Evolutionary conservation across 345 rosid genomes (phyloP), one percentile per base, ranked within the genome.

Genomic region (Gossypium turneri): DNA sequence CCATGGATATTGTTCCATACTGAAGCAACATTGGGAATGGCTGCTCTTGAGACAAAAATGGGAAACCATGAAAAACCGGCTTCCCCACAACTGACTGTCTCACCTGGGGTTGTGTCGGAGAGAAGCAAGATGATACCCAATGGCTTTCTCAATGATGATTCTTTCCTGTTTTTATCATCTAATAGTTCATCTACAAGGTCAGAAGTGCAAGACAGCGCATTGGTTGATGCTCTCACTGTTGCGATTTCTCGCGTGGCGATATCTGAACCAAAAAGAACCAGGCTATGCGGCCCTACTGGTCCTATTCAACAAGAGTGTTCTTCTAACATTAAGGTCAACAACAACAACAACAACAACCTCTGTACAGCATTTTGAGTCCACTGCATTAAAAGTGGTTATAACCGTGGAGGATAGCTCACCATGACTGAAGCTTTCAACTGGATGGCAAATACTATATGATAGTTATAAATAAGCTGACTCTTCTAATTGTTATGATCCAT

Each of bases 351-450:
- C 75, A 58, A 44, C 75, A 16, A 44, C 50, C 75, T 72, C 44
- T 72, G 75, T 72, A 72, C 65, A 58, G 75, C 75, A 72, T 72
- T 72, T 71, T 71, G 64, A 71, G 47, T 8, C 74, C 61, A 9
- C 65, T 43, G 51, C 29, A 68, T 15, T 51, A 27, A 25, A 68
- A 50, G 43, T 68, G 72, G 57, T 68, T 24, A 24, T 9, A 48
- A 48, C 15, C 72, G 15, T 48, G 58, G 52, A 68, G 72, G 24
- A 48, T 67, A 24, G 13, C 55, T 45, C 11, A 11, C 38, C 38
- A 67, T 67, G 57, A 53, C 57, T 53, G 57, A 53, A 53, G 7
- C 58, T 53, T 53, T 53, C 12, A 53, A 17, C 58, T 17, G 58
- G 58, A 53, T n/a, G 58, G 58, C 22, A 53, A 17, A 53, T 53